Evolutionary conservation across 1,284 basidiomycete species (phyloP).

Genomic region (Apiotrichum montevideense): DNA sequence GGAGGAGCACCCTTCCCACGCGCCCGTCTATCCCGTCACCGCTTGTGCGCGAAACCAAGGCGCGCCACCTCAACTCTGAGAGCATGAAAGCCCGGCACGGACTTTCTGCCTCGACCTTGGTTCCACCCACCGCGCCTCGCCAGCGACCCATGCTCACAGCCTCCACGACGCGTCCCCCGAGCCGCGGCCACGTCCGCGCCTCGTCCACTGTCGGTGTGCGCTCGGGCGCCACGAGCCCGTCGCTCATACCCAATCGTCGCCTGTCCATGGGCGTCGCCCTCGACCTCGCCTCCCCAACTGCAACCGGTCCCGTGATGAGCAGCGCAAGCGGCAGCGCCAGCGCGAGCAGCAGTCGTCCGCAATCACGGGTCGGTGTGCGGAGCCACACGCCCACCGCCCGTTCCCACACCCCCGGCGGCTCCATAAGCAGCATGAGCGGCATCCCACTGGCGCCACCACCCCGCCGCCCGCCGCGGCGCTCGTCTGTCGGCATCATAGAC

Average conservation of each 20-base stretch:
- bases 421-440: neutral
- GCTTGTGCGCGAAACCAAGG: constrained; percentile 18
- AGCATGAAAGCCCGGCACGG: neutral
- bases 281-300: constrained; percentile 1
- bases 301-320: neutral
- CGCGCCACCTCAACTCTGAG: neutral
- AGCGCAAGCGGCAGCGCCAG: neutral
- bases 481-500: constrained; percentile 12
- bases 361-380: neutral
- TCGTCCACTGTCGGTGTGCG: neutral
- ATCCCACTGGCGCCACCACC: neutral
- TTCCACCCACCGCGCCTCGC: neutral
- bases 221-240: constrained; percentile 5
- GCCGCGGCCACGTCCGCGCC: constrained; percentile 1
- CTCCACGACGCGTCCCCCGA: neutral
- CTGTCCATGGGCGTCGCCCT: neutral
- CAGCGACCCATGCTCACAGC: neutral
- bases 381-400: neutral
- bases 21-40: constrained; percentile 43
- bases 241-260: constrained; percentile 2
- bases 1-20: constrained; percentile 27
- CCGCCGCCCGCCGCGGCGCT: constrained; percentile 7
- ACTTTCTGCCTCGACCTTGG: neutral
- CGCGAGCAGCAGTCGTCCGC: neutral
- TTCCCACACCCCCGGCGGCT: neutral